Base-by-base conservation (phyloP, 805 yeast genomes). In the Zygosaccharomyces gambellarensis region DNA sequence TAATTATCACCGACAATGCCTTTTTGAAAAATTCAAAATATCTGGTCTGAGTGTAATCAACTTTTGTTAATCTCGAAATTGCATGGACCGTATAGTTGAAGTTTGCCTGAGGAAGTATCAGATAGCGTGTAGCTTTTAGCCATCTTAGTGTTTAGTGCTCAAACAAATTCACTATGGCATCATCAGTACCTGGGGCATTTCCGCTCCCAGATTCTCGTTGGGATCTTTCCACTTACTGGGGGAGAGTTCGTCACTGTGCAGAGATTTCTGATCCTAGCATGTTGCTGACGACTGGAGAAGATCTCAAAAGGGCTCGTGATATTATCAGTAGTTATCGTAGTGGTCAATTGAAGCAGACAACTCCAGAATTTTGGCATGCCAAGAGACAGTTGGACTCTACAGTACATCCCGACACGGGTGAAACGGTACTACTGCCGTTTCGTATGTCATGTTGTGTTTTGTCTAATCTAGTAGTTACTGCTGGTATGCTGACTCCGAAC, bases 401-500 rank as follows among this genome's bases (percentile, higher is more conserved):
- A 0, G 80, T 90, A 38, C 99, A 94, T 68, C 99, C 99, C 45
- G 99, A 94, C 65, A 92, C 95, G 5, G 97, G 97, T 1, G 94
- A 89, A 60, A 86, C 95, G 1, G 97, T 94, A 10, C 65, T 87
- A 27, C 73, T 94, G 47, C 99, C 99, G 2, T 94, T 94, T 71
- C 80, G 99, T 70, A 94, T 94, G 99, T 89, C 97, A 22, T 85
- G 92, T 29, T 89, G 94, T 72, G 99, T 94, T 14, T 73, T 94
- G 47, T 88, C 96, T 9, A 94, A 94, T 68, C 71, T 94, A 69
- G 92, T 92, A 21, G 98, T 94, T 44, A 92, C 98, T 5, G 92
- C 86, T 3, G 99, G 99, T 56, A 94, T 94, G 99, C 78, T 94
- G 56, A 92, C 97, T 1, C 99, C 99, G 6, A 86, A 87, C 48